Evolutionary conservation across 2,329 filamentous ascomycete species (phyloP), one percentile per base, ranked within the genome.

Genomic region (Alternaria sp.): DNA sequence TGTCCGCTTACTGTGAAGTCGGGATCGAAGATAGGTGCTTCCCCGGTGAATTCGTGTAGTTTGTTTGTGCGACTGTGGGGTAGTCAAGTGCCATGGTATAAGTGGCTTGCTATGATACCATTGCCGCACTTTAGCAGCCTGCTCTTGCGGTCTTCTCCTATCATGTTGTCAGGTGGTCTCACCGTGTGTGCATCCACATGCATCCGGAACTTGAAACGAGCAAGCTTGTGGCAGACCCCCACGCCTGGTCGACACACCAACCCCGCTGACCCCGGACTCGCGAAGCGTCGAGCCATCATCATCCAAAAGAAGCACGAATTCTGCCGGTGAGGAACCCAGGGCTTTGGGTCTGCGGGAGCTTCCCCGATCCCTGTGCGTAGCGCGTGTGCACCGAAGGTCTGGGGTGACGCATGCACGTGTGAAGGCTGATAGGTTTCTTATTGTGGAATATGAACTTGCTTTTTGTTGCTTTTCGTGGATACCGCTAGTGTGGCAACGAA

Each of bases 341-440:
- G 54, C 59, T 49, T 42, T 72, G 71, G 71, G 59, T 71, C 62
- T 57, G 68, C 61, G 66, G 56, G 59, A 52, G 58, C 61, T 62
- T 66, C 68, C 68, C 63, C 66, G 66, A 67, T 59, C 61, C 62
- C 63, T 65, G 61, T 59, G 49, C 48, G 55, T 54, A 61, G 48
- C 30, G 59, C 42, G 51, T 59, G 51, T 51, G 62, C 59, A 58
- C 61, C 57, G 61, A 38, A 51, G 51, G 44, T 54, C 58, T 54
- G 57, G 61, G 49, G 47, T 54, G 53, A 57, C 34, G 42, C 49
- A 60, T 64, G 61, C 63, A 66, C 51, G 59, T 66, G 66, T 49
- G 38, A 51, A 36, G 42, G 41, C 36, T 56, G 48, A 57, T 57
- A 53, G 55, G 52, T 42, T 32, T 53, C 34, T 54, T 32, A 30